Evolutionary conservation across 2,329 filamentous ascomycete genomes (phyloP), one percentile per base, ranked within the genome.

Genomic region (Fusarium nanum): DNA sequence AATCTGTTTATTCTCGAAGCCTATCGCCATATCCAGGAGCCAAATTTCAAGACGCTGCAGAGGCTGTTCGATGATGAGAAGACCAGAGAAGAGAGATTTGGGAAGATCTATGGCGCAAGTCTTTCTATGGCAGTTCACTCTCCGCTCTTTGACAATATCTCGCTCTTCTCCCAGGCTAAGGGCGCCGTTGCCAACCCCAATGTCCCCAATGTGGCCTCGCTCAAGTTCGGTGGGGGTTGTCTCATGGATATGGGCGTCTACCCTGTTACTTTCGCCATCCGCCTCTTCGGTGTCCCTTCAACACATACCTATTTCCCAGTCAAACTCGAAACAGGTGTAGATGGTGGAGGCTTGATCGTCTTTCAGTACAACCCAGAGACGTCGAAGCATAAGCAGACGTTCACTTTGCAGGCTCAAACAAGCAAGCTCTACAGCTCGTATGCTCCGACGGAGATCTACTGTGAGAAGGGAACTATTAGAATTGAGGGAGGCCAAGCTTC

Each of bases 211-310:
- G 69, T 72, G 3, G 52, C 65, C 4, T 72, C 69, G 1, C 62
- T 42, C 16, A 70, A 64, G 11, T 64, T 72, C 8, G 72, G 69
- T 4, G 69, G 69, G 7, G 69, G 69, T 4, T 58, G 55, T 14
- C 22, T 72, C 1, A 72, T 70, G 69, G 69, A 72, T 25, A 72
- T 72, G 69, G 69, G 69, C 1, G 71, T 70, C 5, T 72, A 72
- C 23, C 55, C 55, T 12, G 69, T 72, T 37, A 72, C 70, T 34
- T 72, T 72, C 2, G 52, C 69, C 3, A 22, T 72, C 1, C 48
- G 69, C 0, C 69, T 72, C 3, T 72, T 72, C 3, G 69, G 69
- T 2, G 60, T 42, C 7, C 69, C 69, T 40, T 11, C 61, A 11
- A 37, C 25, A 12, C 62, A 72, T 25, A 20, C 42, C 18, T 72